Conservation (phyloP, 257 asterid genomes). For the Solanum virginianum region DNA sequence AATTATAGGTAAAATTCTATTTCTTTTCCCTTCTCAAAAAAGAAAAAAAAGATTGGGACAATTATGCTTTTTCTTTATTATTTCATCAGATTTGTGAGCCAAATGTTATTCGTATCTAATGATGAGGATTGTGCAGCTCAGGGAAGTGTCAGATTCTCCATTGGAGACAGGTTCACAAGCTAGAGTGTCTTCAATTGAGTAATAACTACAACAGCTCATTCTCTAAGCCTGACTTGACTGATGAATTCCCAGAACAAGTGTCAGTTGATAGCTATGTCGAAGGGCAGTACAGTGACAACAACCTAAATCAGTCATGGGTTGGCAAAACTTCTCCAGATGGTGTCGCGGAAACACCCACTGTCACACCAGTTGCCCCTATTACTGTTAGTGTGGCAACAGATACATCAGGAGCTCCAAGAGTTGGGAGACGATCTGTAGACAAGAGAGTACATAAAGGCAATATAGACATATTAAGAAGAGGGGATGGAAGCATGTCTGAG, state of each 20-base stretch:
- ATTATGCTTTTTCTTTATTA: neutral
- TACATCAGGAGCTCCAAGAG: slow-evolving; percentile 17
- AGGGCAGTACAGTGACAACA: slow-evolving; percentile 4
- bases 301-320: slow-evolving; percentile 8
- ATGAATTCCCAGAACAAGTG: slow-evolving; percentile 18
- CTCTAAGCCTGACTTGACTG: slow-evolving; percentile 9
- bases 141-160: slow-evolving; percentile 83
- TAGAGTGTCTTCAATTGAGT: slow-evolving; percentile 60
- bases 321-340: slow-evolving; percentile 20
- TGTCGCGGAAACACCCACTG: slow-evolving; percentile 6
- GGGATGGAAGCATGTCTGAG: slow-evolving; percentile 22
- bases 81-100: neutral
- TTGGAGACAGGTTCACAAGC: slow-evolving; percentile 88
- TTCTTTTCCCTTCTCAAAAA: neutral
- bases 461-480: slow-evolving; percentile 14
- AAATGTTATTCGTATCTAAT: neutral
- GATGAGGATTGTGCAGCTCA: slow-evolving; percentile 38
- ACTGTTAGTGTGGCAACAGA: slow-evolving; percentile 5
- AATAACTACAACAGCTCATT: slow-evolving; percentile 22
- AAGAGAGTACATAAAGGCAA: slow-evolving; percentile 14
- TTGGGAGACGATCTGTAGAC: slow-evolving; percentile 22
- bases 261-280: slow-evolving; percentile 16
- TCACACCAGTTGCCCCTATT: slow-evolving; percentile 10
- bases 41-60: neutral
- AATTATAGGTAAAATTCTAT: neutral